Percentiles rank a stretch among this genome's conserved stretches.
phyloP scores from a whole-genome alignment of 2,329 filamentous ascomycete species.

The Podosphaera aphanis region DNA sequence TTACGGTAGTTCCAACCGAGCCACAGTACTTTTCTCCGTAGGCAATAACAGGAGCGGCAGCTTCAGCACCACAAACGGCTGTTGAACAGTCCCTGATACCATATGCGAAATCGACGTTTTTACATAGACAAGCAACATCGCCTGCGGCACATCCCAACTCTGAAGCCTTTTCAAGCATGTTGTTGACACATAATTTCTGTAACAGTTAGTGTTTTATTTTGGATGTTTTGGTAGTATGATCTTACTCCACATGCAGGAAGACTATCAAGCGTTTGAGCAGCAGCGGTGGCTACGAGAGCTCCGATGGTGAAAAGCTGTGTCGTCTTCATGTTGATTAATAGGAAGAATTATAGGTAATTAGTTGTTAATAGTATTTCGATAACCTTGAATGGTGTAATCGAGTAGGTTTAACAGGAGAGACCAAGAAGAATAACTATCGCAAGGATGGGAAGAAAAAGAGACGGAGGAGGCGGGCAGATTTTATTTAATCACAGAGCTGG shows the following conservation, averaged over 20 bases:
- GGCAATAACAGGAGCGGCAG: constrained; percentile 11
- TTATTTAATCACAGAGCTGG: background rate
- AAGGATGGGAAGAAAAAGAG: background rate
- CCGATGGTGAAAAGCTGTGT: background rate
- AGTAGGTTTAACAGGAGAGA: no score
- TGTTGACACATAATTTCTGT: constrained; percentile 20
- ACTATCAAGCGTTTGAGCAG: constrained; percentile 8
- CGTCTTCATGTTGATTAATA: background rate
- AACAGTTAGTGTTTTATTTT: background rate
- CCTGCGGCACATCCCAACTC: constrained; percentile 18
- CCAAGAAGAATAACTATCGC: no score
- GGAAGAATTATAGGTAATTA: background rate
- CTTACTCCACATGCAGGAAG: constrained; percentile 16
- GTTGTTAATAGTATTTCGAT: no score
- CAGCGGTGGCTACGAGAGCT: constrained; percentile 9
- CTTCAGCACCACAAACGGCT: constrained; percentile 18
- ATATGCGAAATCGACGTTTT: constrained; percentile 21
- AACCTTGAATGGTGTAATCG: no score
- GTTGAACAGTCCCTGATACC: constrained; percentile 24
- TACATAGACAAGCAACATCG: constrained; percentile 22
- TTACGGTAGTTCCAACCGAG: constrained; percentile 4
- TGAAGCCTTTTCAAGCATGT: constrained; percentile 21
- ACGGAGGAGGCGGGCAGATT: background rate
- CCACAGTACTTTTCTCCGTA: constrained; percentile 13
- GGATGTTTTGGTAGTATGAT: no score